phyloP scores from a whole-genome alignment of 805 yeast genomes.

The Jamesozyma lodderae region DNA sequence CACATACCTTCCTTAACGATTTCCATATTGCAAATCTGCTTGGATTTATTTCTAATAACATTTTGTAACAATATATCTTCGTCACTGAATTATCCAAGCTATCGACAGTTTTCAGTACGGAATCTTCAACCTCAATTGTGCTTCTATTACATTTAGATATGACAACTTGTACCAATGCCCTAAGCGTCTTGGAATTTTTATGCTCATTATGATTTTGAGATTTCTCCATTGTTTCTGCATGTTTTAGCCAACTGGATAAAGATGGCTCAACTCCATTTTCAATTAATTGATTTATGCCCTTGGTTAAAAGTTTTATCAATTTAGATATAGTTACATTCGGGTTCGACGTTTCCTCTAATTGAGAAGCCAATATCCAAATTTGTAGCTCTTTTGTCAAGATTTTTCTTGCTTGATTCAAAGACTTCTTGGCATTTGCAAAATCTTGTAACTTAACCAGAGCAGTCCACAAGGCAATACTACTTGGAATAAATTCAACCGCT shows the following conservation, averaged over 20 bases:
- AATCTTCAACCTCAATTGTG: constrained; percentile 24
- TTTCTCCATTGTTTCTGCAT: constrained; percentile 45
- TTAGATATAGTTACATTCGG: constrained; percentile 36
- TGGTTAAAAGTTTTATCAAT: constrained; percentile 18
- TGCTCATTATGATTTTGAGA: constrained; percentile 18
- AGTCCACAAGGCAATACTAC: constrained; percentile 58
- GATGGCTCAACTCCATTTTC: constrained; percentile 33
- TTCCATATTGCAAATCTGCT: constrained; percentile 41
- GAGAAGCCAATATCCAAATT: constrained; percentile 64
- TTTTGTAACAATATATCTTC: constrained; percentile 39
- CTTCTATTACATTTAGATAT: constrained; percentile 35
- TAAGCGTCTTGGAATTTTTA: neutral
- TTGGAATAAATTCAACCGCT: constrained; percentile 63
- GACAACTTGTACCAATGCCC: constrained; percentile 44
- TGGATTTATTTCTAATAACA: constrained; percentile 38
- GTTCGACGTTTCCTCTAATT: constrained; percentile 48
- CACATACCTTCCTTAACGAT: constrained; percentile 33
- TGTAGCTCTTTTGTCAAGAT: constrained; percentile 37
- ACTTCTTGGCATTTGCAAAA: constrained; percentile 41
- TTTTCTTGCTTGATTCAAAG: constrained; percentile 55
- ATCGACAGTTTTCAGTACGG: constrained; percentile 15
- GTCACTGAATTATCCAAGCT: constrained; percentile 12
- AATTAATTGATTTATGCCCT: constrained; percentile 41
- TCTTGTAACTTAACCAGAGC: constrained; percentile 39
- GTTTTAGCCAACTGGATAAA: constrained; percentile 44